phyloP scores from a whole-genome alignment of 2,329 filamentous ascomycete genomes.

The Exophiala viscosa region DNA sequence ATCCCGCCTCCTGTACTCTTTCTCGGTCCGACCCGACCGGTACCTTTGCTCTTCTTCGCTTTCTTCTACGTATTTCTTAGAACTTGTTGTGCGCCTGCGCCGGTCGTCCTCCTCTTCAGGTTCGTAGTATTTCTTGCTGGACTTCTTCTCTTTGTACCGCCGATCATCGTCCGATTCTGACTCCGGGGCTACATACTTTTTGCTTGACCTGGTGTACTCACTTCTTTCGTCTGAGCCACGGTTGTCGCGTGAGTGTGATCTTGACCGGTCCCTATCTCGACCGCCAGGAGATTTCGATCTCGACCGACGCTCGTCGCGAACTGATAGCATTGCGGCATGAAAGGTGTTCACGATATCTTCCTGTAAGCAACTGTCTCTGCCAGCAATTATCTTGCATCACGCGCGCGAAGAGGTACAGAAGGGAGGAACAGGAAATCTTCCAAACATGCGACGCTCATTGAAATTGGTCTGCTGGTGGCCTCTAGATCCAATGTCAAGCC shows the following conservation, averaged over 20 bases:
- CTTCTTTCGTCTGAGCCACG: constrained; percentile 33
- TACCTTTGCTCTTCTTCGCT: constrained; percentile 21
- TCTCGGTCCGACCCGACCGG: constrained; percentile 14
- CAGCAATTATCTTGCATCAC: neutral
- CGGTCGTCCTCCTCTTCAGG: constrained; percentile 32
- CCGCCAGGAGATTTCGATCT: constrained; percentile 45
- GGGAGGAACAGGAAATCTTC: neutral
- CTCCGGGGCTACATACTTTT: constrained; percentile 31
- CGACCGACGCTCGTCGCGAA: constrained; percentile 33
- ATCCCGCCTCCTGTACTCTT: constrained; percentile 15
- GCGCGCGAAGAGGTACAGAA: neutral
- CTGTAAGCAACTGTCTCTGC: too few species aligned
- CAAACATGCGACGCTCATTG: constrained; percentile 7
- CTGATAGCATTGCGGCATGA: constrained; percentile 24
- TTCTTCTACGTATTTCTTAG: constrained; percentile 30
- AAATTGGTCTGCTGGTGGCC: constrained; percentile 1
- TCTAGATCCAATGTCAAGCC: neutral
- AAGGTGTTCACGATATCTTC: neutral
- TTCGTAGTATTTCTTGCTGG: constrained; percentile 31
- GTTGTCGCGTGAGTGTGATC: constrained; percentile 42
- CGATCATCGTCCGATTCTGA: constrained; percentile 26
- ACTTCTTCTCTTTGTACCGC: constrained; percentile 17
- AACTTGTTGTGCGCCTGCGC: constrained; percentile 24
- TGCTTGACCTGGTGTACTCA: constrained; percentile 20
- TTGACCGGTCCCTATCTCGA: constrained; percentile 36